A percentile compares a stretch with the other conserved stretches of the same genome.
Evolutionary conservation across 2,329 filamentous ascomycete species (phyloP).

Genomic region (Leptographium flavum): DNA sequence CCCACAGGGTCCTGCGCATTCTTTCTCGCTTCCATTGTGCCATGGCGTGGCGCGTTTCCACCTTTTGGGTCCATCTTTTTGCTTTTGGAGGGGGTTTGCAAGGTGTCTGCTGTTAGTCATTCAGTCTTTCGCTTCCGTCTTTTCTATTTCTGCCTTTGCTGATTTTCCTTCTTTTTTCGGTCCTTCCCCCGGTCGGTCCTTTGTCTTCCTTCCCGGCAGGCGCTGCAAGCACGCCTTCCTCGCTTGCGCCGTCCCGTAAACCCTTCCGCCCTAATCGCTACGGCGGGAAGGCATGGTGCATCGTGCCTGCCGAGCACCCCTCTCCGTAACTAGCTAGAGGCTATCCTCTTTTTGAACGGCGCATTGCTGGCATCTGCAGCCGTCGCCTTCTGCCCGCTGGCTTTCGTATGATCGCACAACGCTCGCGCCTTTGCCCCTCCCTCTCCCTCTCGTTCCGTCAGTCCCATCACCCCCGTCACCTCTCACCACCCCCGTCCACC

Average conservation of each 20-base stretch:
- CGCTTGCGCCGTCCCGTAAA: too few species aligned
- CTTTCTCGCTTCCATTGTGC: neutral
- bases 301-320: neutral
- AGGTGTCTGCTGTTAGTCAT: too few species aligned
- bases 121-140: too few species aligned
- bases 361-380: neutral
- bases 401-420: neutral
- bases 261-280: neutral
- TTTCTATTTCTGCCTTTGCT: too few species aligned
- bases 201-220: too few species aligned
- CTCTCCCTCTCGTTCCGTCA: neutral
- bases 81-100: too few species aligned
- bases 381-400: neutral
- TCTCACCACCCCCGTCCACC: neutral
- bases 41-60: neutral
- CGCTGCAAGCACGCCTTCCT: too few species aligned
- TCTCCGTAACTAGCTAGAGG: neutral
- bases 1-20: neutral
- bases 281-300: neutral
- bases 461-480: neutral
- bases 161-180: too few species aligned
- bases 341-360: too few species aligned
- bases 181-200: too few species aligned
- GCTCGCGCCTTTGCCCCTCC: neutral
- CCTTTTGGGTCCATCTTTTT: too few species aligned